Conservation (phyloP, 2,329 filamentous ascomycete genomes). For the Dothidotthia symphoricarpi region DNA sequence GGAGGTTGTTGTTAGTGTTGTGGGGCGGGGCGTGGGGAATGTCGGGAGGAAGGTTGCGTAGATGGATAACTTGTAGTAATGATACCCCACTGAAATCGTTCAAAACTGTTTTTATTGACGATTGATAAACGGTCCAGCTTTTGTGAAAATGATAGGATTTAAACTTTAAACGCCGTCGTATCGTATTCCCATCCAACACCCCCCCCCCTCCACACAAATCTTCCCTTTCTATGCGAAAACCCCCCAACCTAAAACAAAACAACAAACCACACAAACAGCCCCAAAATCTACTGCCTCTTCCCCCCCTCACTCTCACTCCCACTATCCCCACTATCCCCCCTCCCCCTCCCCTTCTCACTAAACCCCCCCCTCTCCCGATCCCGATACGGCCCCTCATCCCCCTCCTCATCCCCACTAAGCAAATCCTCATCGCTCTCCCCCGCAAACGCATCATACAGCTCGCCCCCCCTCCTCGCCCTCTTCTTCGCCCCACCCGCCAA, state of each 20-base stretch:
- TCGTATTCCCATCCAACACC: no score
- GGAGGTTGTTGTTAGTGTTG: constrained; percentile 84
- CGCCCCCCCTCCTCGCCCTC: constrained; percentile 67
- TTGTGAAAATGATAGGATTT: no score
- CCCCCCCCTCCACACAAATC: no score
- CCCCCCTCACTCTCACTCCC: constrained; percentile 26
- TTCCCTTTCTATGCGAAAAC: no score
- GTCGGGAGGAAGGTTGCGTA: constrained; percentile 84
- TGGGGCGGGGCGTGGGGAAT: constrained; percentile 90
- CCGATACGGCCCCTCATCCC: constrained; percentile 38
- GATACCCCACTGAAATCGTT: no score
- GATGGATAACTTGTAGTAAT: constrained; percentile 1
- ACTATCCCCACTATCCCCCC: constrained; percentile 28
- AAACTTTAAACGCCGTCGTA: no score
- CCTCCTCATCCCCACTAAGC: constrained; percentile 47
- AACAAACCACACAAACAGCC: neutral
- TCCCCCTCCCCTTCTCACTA: constrained; percentile 32
- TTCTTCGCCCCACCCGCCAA: constrained; percentile 42
- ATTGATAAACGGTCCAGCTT: no score
- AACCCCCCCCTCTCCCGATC: constrained; percentile 31
- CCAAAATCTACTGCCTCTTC: constrained; percentile 23
- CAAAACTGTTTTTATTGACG: no score
- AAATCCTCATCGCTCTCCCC: constrained; percentile 80
- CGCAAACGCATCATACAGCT: constrained; percentile 96
- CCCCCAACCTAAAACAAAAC: no score